Evolutionary conservation across 768 basidiomycete species (phyloP), one percentile per base, ranked within the genome.

Genomic region (Hericium rajendrae): DNA sequence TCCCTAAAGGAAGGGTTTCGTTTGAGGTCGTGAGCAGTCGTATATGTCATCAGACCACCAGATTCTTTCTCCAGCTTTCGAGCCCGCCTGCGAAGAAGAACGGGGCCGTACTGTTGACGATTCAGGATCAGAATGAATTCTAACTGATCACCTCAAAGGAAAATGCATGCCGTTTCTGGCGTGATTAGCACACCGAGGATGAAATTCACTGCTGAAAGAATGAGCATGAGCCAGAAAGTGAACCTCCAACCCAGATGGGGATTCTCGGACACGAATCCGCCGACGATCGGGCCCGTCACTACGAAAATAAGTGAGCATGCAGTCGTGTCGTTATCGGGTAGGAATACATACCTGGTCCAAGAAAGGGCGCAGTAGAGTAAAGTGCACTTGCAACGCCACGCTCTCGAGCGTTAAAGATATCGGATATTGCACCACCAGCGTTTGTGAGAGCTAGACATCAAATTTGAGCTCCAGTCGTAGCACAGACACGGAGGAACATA

Each of bases 231-330:
- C 82, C 83, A 84, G 66, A 85, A 86, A 54, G 80, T 79, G 64
- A 81, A 82, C 40, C 77, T 74, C 82, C 83, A 86, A 18, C 78
- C 79, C 10, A 81, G 72, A 22, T 63, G 43, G 8, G n/a, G 69
- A 10, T 67, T 77, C 66, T 69, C 58, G 15, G 76, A 78, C 12
- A 83, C 78, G 67, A 78, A 84, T n/a, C 83, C 83, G 20, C 85
- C 83, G 26, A 84, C 78, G 55, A 88, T 78, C 2, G 85, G 84
- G 1, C 85, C 84, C n/a, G 83, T 71, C 5, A 84, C 81, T 81
- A 61, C 12, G 10, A 38, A 51, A 10, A 15, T 53, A 22, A 51
- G 46, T 11, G 18, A 46, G 54, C 6, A 10, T 10, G 32, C 1
- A 32, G 32, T 6, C 32, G 6, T 32, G 32, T 10, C 6, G 32